These are phyloP conservation scores for Apophysomyces trapeziformis DNA, from an alignment of 371 early-diverging fungal species.

Conservation along the genomic window DNA sequence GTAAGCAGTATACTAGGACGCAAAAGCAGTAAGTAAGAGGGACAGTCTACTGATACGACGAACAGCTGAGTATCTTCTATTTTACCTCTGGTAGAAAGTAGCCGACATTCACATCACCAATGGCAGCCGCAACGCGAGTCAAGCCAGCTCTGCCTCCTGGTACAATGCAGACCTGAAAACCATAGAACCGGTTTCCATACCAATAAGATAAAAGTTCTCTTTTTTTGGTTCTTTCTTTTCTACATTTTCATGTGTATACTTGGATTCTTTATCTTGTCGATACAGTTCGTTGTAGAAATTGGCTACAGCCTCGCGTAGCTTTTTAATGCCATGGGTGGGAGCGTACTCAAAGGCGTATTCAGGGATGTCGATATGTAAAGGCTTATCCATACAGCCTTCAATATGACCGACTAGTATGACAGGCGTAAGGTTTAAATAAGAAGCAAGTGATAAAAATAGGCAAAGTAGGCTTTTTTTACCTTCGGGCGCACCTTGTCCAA, in stretches of 20 bases:
- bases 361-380: slow-evolving; percentile 28
- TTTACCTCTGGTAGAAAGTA: slow-evolving; percentile 54
- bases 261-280: slow-evolving; percentile 38
- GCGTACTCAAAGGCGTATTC: slow-evolving; percentile 41
- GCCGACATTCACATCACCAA: slow-evolving; percentile 56
- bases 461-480: slow-evolving; percentile 25
- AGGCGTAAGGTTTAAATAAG: too few species aligned
- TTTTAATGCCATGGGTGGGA: slow-evolving; percentile 42
- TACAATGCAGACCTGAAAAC: slow-evolving; percentile 41
- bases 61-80: too few species aligned
- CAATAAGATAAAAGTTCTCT: neutral
- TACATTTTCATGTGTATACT: slow-evolving; percentile 56
- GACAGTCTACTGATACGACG: too few species aligned
- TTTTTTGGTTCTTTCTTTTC: neutral
- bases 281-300: slow-evolving; percentile 53
- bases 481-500: slow-evolving; percentile 63
- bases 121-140: slow-evolving; percentile 52
- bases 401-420: slow-evolving; percentile 36
- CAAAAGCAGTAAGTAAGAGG: too few species aligned
- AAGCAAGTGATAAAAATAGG: neutral
- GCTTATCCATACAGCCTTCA: slow-evolving; percentile 46
- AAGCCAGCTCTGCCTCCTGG: slow-evolving; percentile 60
- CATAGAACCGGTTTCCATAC: neutral
- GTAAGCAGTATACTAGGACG: slow-evolving; percentile 45
- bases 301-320: slow-evolving; percentile 46